Evolutionary conservation across 2,329 filamentous ascomycete species (phyloP).

Genomic region (Aspergillus udagawae): DNA sequence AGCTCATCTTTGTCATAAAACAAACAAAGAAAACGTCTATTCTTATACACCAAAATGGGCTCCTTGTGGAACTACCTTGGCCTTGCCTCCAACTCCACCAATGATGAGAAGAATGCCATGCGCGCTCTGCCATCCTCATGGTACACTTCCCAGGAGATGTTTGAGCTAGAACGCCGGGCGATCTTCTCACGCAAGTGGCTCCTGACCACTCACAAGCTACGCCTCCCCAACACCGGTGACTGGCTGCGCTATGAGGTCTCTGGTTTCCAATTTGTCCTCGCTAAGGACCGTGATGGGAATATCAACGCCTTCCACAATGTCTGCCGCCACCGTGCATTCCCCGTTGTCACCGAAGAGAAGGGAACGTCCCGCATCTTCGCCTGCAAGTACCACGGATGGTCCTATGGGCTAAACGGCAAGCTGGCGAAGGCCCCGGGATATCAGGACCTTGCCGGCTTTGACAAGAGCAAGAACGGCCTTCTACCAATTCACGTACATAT

Average conservation of each 20-base stretch:
- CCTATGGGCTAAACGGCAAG: slow-evolving; percentile 54
- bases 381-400: slow-evolving; percentile 61
- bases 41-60: background rate
- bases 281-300: slow-evolving; percentile 47
- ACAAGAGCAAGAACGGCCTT: slow-evolving; percentile 52
- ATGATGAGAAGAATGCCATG: slow-evolving; percentile 28
- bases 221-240: slow-evolving; percentile 52
- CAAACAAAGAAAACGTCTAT: background rate
- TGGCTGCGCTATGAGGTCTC: slow-evolving; percentile 55
- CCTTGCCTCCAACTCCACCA: slow-evolving; percentile 17
- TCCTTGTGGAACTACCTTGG: slow-evolving; percentile 33
- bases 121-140: slow-evolving; percentile 49
- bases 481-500: slow-evolving; percentile 53
- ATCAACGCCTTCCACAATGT: slow-evolving; percentile 60
- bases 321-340: slow-evolving; percentile 57
- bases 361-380: slow-evolving; percentile 51
- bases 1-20: background rate
- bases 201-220: slow-evolving; percentile 38
- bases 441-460: slow-evolving; percentile 52
- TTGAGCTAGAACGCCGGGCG: slow-evolving; percentile 54
- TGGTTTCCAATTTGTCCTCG: slow-evolving; percentile 54
- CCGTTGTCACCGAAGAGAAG: slow-evolving; percentile 48
- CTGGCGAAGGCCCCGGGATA: slow-evolving; percentile 57
- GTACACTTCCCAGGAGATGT: slow-evolving; percentile 46
- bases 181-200: slow-evolving; percentile 55